Conservation (phyloP, 768 basidiomycete species). For the Dictyophora rubrovolvata region DNA sequence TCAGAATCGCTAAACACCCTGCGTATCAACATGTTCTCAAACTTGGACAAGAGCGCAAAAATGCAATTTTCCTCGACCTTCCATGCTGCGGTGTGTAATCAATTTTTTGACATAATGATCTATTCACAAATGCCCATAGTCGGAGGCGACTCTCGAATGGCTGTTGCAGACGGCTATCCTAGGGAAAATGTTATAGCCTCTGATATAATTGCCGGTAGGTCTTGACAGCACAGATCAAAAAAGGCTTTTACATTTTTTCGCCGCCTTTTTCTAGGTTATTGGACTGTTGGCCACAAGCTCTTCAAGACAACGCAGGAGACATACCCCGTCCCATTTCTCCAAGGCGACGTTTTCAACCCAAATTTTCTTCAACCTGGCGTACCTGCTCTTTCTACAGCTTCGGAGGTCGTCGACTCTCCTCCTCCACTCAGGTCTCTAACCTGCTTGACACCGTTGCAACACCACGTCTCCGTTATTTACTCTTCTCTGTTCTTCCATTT, state of each 20-base stretch:
- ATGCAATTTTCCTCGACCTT: conserved; percentile 32
- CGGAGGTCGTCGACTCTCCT: conserved; percentile 12
- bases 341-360: conserved; percentile 44
- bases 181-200: conserved; percentile 26
- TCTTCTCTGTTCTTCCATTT: conserved; percentile 38
- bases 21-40: conserved; percentile 21
- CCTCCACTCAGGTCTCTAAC: conserved; percentile 21
- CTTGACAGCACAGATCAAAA: not conserved
- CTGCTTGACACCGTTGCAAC: conserved; percentile 36
- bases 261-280: not conserved
- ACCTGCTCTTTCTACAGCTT: conserved; percentile 15
- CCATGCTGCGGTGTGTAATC: conserved; percentile 32
- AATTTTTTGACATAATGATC: not conserved
- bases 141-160: conserved; percentile 33
- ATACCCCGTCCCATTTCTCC: conserved; percentile 45
- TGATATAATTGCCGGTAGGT: conserved; percentile 29
- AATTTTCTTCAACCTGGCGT: conserved; percentile 26
- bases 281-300: conserved; percentile 39
- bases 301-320: conserved; percentile 41
- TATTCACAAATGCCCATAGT: not conserved
- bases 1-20: conserved; percentile 7
- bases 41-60: conserved; percentile 26
- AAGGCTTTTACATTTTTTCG: not conserved
- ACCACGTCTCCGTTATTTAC: conserved; percentile 39
- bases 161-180: conserved; percentile 33